Conservation (phyloP, 495 filamentous ascomycete species). For the Recurvomyces mirabilis region DNA sequence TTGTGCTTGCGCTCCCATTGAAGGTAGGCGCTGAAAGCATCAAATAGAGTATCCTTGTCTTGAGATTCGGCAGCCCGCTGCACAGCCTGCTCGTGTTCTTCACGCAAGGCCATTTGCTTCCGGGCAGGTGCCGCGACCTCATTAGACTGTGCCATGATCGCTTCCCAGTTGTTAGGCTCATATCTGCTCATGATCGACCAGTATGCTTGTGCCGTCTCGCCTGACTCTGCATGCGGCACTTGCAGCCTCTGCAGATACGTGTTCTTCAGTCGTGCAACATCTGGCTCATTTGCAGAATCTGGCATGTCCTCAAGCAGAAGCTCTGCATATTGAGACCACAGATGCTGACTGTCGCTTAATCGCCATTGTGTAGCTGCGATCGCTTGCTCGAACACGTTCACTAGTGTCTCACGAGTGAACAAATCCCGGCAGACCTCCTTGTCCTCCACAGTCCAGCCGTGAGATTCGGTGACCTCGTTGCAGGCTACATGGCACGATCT, state of each 20-base stretch:
- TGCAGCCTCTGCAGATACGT: constrained; percentile 65
- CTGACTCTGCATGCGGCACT: constrained; percentile 75
- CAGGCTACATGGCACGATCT: constrained; percentile 56
- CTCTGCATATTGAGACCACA: constrained; percentile 76
- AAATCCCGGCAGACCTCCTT: constrained; percentile 59
- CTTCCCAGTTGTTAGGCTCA: constrained; percentile 63
- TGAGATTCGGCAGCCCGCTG: constrained; percentile 45
- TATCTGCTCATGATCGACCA: constrained; percentile 71
- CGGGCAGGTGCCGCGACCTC: constrained; percentile 56
- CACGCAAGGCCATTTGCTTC: constrained; percentile 54
- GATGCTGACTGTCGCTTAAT: constrained; percentile 68
- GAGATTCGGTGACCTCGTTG: constrained; percentile 26
- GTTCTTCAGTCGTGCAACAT: constrained; percentile 51
- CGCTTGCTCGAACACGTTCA: constrained; percentile 70
- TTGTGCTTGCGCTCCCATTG: constrained; percentile 60
- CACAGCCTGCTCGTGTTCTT: constrained; percentile 59
- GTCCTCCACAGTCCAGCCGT: constrained; percentile 64
- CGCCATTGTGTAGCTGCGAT: constrained; percentile 69
- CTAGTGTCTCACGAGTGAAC: constrained; percentile 64
- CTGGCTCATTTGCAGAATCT: constrained; percentile 43
- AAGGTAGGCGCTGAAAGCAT: constrained; percentile 61
- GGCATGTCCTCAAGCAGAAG: constrained; percentile 50
- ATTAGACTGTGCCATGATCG: constrained; percentile 62
- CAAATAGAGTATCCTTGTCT: constrained; percentile 47
- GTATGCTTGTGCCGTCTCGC: constrained; percentile 70